Conservation (phyloP, 805 yeast species). For the Candida montana region DNA sequence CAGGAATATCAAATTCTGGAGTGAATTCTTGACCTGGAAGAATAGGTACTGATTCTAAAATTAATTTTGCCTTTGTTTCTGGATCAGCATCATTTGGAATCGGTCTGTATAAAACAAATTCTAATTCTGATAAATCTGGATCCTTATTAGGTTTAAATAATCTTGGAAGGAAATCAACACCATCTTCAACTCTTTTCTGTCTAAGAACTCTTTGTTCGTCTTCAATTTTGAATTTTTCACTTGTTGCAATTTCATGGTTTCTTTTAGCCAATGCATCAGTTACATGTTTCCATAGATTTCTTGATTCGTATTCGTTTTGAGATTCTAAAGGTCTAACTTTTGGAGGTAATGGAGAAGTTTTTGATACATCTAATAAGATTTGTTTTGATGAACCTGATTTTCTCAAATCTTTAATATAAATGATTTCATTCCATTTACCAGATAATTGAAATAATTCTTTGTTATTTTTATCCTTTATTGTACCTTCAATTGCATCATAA, state of each 20-base stretch:
- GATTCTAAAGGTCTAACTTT: constrained; percentile 70
- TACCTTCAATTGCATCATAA: constrained; percentile 84
- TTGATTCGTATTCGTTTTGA: constrained; percentile 78
- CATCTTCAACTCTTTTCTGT: constrained; percentile 69
- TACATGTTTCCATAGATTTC: constrained; percentile 79
- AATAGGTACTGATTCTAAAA: constrained; percentile 68
- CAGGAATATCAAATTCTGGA: constrained; percentile 63
- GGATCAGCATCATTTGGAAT: constrained; percentile 47
- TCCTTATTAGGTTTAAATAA: constrained; percentile 51
- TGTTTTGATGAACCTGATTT: constrained; percentile 40
- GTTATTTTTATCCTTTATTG: constrained; percentile 47
- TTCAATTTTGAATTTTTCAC: constrained; percentile 82
- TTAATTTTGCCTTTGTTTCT: constrained; percentile 48
- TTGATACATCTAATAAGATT: constrained; percentile 56
- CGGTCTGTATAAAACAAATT: constrained; percentile 61
- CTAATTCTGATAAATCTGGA: constrained; percentile 39
- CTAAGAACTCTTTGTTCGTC: constrained; percentile 76
- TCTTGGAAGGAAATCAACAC: constrained; percentile 75
- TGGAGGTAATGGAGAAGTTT: constrained; percentile 52
- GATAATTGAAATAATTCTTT: constrained; percentile 58
- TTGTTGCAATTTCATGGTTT: constrained; percentile 80
- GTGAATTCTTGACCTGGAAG: constrained; percentile 75
- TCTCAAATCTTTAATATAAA: constrained; percentile 54
- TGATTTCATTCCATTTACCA: constrained; percentile 92
- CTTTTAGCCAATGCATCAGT: constrained; percentile 73